Percentiles rank a stretch among this genome's conserved stretches.
Conservation (phyloP, 192 early-diverging fungal genomes). For the Geosiphon pyriformis region DNA sequence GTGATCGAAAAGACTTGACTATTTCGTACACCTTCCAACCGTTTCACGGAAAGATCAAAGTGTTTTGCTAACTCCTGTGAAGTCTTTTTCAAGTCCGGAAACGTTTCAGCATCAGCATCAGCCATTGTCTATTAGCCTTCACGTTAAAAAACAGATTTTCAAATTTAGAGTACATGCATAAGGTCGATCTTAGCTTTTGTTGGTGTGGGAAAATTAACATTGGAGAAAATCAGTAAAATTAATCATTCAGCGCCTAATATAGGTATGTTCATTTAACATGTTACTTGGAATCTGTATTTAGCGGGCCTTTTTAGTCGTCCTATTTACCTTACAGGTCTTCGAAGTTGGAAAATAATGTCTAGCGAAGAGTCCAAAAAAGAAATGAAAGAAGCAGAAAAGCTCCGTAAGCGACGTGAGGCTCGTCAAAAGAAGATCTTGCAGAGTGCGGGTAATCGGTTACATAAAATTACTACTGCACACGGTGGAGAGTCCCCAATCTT, state of each 20-base stretch:
- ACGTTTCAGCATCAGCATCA: neutral
- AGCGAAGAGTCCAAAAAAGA: neutral
- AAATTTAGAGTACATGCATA: no score
- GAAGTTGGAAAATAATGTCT: no score
- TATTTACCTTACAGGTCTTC: no score
- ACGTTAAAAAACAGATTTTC: no score
- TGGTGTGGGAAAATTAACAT: no score
- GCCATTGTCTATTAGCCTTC: no score
- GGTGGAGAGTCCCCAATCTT: neutral
- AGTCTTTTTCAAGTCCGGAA: neutral
- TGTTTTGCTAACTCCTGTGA: conserved; percentile 17
- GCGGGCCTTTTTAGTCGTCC: no score
- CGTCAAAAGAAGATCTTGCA: neutral
- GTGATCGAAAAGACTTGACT: neutral
- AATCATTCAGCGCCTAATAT: no score
- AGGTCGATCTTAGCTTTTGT: no score
- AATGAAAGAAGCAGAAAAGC: neutral
- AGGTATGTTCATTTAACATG: no score
- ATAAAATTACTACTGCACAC: neutral
- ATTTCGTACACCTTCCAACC: neutral
- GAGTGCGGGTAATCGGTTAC: neutral
- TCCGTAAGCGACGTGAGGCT: neutral
- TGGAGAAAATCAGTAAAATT: no score
- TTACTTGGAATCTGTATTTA: no score
- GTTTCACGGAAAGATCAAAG: conserved; percentile 5